A percentile compares a stretch with the other conserved stretches of the same genome.
These are phyloP conservation scores for Lipomyces yarrowii DNA, from an alignment of 1,139 yeast genomes.

Conservation along the genomic window DNA sequence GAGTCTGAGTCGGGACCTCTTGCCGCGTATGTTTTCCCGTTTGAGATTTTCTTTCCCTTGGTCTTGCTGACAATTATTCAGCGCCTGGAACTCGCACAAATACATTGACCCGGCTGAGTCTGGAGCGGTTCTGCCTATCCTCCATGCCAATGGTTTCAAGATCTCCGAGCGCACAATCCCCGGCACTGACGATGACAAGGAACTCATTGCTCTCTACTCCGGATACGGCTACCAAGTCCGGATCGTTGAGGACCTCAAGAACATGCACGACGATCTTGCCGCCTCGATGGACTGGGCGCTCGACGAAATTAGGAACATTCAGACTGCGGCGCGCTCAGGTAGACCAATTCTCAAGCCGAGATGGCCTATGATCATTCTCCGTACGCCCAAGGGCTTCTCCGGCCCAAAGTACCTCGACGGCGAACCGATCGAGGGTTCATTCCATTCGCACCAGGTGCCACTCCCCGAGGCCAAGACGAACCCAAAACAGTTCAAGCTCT, in stretches of 20 bases:
- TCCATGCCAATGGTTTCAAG: constrained; percentile 35
- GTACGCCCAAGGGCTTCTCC: constrained; percentile 35
- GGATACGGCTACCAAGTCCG: constrained; percentile 34
- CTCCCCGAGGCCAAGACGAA: constrained; percentile 33
- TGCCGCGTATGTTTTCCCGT: constrained; percentile 25
- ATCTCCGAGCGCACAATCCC: constrained; percentile 35
- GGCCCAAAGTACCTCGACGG: constrained; percentile 34
- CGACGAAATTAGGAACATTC: constrained; percentile 31
- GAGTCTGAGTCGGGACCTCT: constrained; percentile 36
- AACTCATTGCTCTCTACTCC: constrained; percentile 32
- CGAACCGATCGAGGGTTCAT: constrained; percentile 33
- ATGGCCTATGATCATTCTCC: constrained; percentile 35
- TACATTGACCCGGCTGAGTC: constrained; percentile 35
- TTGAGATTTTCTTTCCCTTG: too few relatives aligned
- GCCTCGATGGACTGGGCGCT: constrained; percentile 33
- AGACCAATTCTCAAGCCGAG: constrained; percentile 33
- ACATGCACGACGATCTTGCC: constrained; percentile 31
- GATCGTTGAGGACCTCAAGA: constrained; percentile 31
- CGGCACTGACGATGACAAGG: constrained; percentile 34
- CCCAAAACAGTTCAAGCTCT: constrained; percentile 28
- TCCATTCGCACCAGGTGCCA: constrained; percentile 35
- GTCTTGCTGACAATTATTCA: neutral
- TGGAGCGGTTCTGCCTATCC: constrained; percentile 34
- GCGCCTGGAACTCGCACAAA: constrained; percentile 35
- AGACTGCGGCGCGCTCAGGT: constrained; percentile 32